phyloP scores from a whole-genome alignment of 1,284 basidiomycete genomes.

The Erythrobasidium hasegawianum region DNA sequence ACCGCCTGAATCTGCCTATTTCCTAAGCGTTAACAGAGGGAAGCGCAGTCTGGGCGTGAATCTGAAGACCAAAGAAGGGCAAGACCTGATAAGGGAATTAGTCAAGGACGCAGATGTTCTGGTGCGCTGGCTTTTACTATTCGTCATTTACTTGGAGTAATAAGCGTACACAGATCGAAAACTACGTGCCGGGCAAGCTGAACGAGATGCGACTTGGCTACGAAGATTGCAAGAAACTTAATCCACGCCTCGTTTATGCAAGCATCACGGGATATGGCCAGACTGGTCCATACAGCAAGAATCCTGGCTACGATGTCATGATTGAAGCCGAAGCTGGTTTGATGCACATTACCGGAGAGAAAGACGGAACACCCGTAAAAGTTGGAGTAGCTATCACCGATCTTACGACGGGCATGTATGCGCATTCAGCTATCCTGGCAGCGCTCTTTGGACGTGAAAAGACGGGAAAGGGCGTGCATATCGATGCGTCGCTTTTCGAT shows the following conservation, averaged over 20 bases:
- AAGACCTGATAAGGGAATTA: conserved; percentile 71
- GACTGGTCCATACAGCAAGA: conserved; percentile 76
- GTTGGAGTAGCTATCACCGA: conserved; percentile 46
- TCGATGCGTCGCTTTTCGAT: conserved; percentile 61
- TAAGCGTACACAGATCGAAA: conserved; percentile 36
- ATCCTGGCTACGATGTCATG: conserved; percentile 80
- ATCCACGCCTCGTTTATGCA: conserved; percentile 78
- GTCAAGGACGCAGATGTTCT: conserved; percentile 75
- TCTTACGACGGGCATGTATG: conserved; percentile 75
- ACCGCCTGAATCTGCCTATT: conserved; percentile 89
- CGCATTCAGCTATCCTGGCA: conserved; percentile 88
- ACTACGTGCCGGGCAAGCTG: conserved; percentile 62
- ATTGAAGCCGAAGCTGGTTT: conserved; percentile 68
- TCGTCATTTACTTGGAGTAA: no score
- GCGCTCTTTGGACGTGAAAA: conserved; percentile 73
- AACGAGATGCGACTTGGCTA: conserved; percentile 78
- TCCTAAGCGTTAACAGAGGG: conserved; percentile 73
- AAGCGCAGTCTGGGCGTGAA: conserved; percentile 65
- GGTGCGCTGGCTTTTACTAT: no score
- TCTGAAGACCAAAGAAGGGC: conserved; percentile 72
- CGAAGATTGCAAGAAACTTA: conserved; percentile 73
- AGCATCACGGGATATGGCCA: conserved; percentile 91
- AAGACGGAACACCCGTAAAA: conserved; percentile 80
- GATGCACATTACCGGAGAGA: conserved; percentile 94
- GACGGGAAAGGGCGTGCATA: conserved; percentile 83